These are phyloP conservation scores for Begonia fuchsioides DNA, from an alignment of 306 rosid species.

Conservation along the genomic window DNA sequence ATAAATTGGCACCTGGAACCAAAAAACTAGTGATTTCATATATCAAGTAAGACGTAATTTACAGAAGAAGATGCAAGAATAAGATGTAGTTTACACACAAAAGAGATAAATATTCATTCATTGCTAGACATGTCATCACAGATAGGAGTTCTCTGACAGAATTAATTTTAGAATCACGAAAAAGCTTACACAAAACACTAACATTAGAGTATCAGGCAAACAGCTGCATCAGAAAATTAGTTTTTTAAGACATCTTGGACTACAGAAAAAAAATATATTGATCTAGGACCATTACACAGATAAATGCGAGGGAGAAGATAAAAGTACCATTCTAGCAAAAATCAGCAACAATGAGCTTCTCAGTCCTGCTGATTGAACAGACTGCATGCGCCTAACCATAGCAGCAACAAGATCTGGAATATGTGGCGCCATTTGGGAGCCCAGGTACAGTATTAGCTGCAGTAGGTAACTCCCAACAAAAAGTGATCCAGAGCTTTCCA, in stretches of 20 bases:
- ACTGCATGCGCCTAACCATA: slow-evolving; percentile 75
- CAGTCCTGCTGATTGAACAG: slow-evolving; percentile 57
- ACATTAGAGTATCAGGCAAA: no score
- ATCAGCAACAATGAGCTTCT: slow-evolving; percentile 75
- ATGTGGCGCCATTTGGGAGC: slow-evolving; percentile 73
- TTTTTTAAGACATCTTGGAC: neutral
- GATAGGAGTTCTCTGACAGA: no score
- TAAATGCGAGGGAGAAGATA: slow-evolving; percentile 5
- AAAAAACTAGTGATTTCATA: neutral
- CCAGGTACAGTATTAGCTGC: slow-evolving; percentile 84
- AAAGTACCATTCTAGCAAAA: slow-evolving; percentile 77
- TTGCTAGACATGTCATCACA: no score
- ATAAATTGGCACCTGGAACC: neutral
- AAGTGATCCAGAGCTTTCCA: slow-evolving; percentile 90
- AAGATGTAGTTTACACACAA: no score
- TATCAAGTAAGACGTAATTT: no score
- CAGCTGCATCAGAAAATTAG: no score
- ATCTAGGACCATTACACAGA: neutral
- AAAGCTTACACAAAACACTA: no score
- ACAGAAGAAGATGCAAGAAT: no score
- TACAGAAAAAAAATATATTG: neutral
- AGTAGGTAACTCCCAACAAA: slow-evolving; percentile 86
- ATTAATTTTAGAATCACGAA: no score
- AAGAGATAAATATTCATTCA: no score
- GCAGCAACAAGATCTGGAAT: slow-evolving; percentile 73